These are phyloP conservation scores for Alternaria sp. DNA, from an alignment of 2,329 filamentous ascomycete genomes.

Conservation along the genomic window DNA sequence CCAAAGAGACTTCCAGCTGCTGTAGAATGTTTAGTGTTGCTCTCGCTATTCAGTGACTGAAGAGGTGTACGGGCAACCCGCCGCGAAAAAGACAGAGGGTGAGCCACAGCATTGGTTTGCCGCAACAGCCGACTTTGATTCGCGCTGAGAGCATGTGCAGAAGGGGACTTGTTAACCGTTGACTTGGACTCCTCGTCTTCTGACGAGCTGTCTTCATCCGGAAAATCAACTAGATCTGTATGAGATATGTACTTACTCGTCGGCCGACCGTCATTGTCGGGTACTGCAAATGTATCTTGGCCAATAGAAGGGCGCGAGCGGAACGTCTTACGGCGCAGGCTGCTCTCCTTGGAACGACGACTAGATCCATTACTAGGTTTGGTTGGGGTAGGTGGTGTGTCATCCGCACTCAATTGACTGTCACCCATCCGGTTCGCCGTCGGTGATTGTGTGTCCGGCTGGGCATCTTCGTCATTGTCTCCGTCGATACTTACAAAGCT, in stretches of 20 bases:
- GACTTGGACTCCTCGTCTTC: constrained; percentile 46
- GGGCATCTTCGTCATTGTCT: constrained; percentile 75
- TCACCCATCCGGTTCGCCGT: constrained; percentile 62
- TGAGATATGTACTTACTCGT: constrained; percentile 50
- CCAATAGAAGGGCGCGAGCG: constrained; percentile 56
- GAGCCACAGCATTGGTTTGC: constrained; percentile 45
- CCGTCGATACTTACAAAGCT: constrained; percentile 86
- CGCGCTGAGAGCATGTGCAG: constrained; percentile 43
- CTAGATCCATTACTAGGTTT: constrained; percentile 68
- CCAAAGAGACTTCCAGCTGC: constrained; percentile 65
- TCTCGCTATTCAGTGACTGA: constrained; percentile 10
- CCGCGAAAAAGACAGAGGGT: constrained; percentile 54
- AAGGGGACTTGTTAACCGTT: constrained; percentile 36
- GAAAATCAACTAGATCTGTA: constrained; percentile 21
- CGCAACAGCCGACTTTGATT: constrained; percentile 52
- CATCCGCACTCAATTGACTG: constrained; percentile 69
- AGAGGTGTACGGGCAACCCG: constrained; percentile 36
- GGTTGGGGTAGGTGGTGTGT: constrained; percentile 93
- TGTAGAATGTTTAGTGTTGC: constrained; percentile 51
- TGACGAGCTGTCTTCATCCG: constrained; percentile 46
- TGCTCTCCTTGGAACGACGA: constrained; percentile 60
- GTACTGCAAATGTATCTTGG: constrained; percentile 58
- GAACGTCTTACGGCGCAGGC: constrained; percentile 61
- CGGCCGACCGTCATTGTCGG: constrained; percentile 39
- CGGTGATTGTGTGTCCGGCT: constrained; percentile 61